A percentile compares a stretch with the other conserved stretches of the same genome.
Evolutionary conservation across 169 alveolate genomes (phyloP).

Genomic region (Theileria annulata): DNA sequence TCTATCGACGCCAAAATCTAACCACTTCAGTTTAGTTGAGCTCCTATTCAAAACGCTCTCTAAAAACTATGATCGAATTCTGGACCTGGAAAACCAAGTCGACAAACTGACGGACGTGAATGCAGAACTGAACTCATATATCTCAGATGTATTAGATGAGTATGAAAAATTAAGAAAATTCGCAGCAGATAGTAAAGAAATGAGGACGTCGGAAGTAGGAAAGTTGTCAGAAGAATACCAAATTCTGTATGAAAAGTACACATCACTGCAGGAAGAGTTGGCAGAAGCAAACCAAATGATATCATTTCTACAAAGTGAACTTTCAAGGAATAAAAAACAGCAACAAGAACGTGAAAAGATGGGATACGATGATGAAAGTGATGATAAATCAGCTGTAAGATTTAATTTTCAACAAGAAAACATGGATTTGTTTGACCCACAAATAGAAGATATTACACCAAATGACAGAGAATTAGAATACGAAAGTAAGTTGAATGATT

Average conservation of each 20-base stretch:
- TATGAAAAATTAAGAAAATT: constrained; percentile 5
- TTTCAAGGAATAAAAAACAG: background rate
- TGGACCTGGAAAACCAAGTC: constrained; percentile 26
- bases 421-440: constrained; percentile 13
- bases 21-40: background rate
- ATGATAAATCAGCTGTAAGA: background rate
- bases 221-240: constrained; percentile 18
- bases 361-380: background rate
- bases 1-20: background rate
- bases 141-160: constrained; percentile 30
- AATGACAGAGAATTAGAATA: background rate
- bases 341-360: background rate
- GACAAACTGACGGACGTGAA: constrained; percentile 28
- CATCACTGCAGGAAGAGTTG: constrained; percentile 24
- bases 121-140: constrained; percentile 20
- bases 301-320: background rate
- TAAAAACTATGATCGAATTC: constrained; percentile 16
- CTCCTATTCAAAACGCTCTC: constrained; percentile 20
- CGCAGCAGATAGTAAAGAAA: constrained; percentile 20
- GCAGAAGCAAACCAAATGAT: background rate
- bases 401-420: background rate
- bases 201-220: constrained; percentile 17
- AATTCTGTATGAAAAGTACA: constrained; percentile 17
- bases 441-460: background rate
- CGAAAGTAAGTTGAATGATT: constrained; percentile 10